phyloP scores from a whole-genome alignment of 176 grass and related monocot genomes.

The Triticum aestivum region IWGSC_CS_RefSeq_v2.1 NC_057807.1:8413880-8414379 shows the following conservation, averaged over 20 bases:
- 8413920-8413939: too few relatives aligned
- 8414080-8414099: neutral
- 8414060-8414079: neutral
- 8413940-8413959: too few relatives aligned
- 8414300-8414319: neutral
- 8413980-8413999: too few relatives aligned
- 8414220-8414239: neutral
- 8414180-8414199: neutral
- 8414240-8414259: neutral
- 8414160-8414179: neutral
- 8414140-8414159: neutral
- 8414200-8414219: neutral
- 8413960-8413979: too few relatives aligned
- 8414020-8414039: too few relatives aligned
- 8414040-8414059: too few relatives aligned
- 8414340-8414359: neutral
- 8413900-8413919: too few relatives aligned
- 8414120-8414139: neutral
- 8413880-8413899: too few relatives aligned
- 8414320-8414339: neutral
- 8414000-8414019: too few relatives aligned
- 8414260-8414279: neutral
- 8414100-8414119: neutral
- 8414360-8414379: neutral
- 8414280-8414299: neutral